These are phyloP conservation scores for Arthrobotrys megalospora DNA, from an alignment of 2,329 filamentous ascomycete genomes.

Conservation along the genomic window DNA sequence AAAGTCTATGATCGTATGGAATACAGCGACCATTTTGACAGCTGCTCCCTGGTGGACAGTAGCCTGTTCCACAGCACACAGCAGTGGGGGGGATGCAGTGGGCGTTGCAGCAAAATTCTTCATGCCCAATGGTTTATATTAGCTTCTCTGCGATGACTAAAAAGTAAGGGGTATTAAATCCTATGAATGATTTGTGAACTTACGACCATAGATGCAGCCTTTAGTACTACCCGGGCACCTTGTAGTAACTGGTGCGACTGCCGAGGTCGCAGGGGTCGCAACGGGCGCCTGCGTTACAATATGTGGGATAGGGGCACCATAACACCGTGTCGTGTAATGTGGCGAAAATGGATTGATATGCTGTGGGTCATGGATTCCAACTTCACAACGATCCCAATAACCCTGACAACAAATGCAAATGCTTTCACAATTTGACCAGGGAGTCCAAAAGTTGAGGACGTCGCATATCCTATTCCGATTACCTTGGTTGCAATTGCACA, in stretches of 20 bases:
- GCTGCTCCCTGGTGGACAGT: not conserved
- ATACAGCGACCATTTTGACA: conserved; percentile 2
- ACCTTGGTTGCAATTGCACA: not conserved
- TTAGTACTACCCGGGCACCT: not conserved
- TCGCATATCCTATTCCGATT: not conserved
- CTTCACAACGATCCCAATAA: not conserved
- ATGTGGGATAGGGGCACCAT: not conserved
- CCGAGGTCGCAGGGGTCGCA: not conserved
- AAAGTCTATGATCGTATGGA: conserved; percentile 1
- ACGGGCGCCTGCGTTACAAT: not conserved
- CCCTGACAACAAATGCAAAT: not conserved
- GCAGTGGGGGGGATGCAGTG: not conserved
- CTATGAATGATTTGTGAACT: not conserved
- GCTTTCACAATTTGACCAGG: not conserved
- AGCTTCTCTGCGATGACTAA: not conserved
- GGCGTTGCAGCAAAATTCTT: not conserved
- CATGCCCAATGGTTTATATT: not conserved
- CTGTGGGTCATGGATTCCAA: not conserved
- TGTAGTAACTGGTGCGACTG: not conserved
- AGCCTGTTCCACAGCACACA: not conserved
- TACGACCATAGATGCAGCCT: not conserved
- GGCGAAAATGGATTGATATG: not conserved
- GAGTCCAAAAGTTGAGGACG: not conserved
- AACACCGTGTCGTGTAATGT: not conserved
- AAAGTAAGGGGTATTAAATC: too few species aligned